A percentile compares a stretch with the other conserved stretches of the same genome.
These are phyloP conservation scores for Colletotrichum sp. DNA, from an alignment of 2,329 filamentous ascomycete genomes.

Conservation along the genomic window DNA sequence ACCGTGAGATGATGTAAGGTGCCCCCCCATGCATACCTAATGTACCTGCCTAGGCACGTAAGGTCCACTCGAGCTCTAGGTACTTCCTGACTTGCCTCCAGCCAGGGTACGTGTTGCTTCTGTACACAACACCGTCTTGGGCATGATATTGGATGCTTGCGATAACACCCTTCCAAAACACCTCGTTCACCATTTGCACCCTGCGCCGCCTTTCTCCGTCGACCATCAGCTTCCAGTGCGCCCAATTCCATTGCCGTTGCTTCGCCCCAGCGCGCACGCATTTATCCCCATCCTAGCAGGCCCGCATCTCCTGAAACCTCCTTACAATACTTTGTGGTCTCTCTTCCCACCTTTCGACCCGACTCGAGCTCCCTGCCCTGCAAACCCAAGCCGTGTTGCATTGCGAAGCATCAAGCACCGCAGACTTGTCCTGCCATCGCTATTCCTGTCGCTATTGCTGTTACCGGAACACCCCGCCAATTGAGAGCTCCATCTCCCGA, in stretches of 20 bases:
- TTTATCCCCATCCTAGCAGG: not conserved
- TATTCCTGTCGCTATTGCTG: not conserved
- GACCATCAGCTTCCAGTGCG: not conserved
- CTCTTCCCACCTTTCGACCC: not conserved
- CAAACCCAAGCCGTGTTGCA: not conserved
- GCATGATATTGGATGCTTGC: conserved; percentile 17
- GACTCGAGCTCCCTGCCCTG: not conserved
- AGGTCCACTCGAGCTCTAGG: not conserved
- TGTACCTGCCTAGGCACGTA: not conserved
- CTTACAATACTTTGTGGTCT: not conserved
- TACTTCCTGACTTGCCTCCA: not conserved
- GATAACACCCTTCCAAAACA: conserved; percentile 12
- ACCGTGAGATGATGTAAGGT: not conserved
- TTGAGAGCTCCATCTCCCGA: not conserved
- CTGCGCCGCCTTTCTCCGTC: not conserved
- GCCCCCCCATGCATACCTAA: not conserved
- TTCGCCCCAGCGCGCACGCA: not conserved
- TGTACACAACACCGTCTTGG: not conserved
- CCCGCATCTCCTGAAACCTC: conserved; percentile 5
- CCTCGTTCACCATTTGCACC: not conserved
- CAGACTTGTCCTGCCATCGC: not conserved
- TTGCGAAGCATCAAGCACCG: not conserved
- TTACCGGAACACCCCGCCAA: not conserved
- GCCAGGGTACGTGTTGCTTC: not conserved
- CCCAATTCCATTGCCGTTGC: not conserved